Percentiles rank a stretch among this genome's conserved stretches.
Evolutionary conservation across 192 early-diverging fungal species (phyloP).

Genomic region (Powellomyces hirtus): DNA sequence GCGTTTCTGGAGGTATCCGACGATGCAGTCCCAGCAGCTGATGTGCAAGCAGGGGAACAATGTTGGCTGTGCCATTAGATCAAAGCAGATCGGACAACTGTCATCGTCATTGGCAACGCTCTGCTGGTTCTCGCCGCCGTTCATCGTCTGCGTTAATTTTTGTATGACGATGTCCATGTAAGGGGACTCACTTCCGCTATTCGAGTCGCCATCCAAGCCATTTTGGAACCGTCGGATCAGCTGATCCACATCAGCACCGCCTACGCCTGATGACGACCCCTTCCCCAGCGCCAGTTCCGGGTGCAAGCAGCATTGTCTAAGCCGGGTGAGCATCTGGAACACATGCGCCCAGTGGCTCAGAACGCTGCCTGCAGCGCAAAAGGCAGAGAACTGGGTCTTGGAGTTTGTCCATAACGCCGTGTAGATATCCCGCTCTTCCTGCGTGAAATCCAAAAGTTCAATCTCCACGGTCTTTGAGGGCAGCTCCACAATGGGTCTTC

Average conservation of each 20-base stretch:
- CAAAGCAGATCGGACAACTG: constrained; percentile 39
- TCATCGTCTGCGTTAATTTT: background rate
- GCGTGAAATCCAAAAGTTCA: constrained; percentile 28
- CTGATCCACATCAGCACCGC: constrained; percentile 6
- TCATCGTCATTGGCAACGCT: constrained; percentile 1
- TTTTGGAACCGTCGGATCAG: constrained; percentile 16
- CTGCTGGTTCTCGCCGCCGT: too few relatives aligned
- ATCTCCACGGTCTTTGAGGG: constrained; percentile 52
- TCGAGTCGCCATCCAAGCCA: background rate
- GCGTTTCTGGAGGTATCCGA: constrained; percentile 19
- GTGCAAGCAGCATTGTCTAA: constrained; percentile 26
- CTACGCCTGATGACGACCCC: background rate
- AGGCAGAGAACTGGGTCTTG: constrained; percentile 13
- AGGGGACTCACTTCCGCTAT: background rate
- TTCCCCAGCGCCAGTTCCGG: constrained; percentile 9
- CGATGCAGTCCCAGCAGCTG: constrained; percentile 27
- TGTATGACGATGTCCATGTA: constrained; percentile 2
- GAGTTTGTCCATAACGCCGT: background rate
- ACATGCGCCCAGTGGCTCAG: constrained; percentile 24
- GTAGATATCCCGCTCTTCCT: constrained; percentile 38
- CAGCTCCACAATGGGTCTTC: constrained; percentile 70
- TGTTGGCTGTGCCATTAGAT: constrained; percentile 10
- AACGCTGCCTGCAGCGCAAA: constrained; percentile 9
- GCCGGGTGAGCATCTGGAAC: constrained; percentile 23
- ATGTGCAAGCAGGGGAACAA: constrained; percentile 39